These are phyloP conservation scores for Kappamyces sp. DNA, from an alignment of 192 early-diverging fungal species.

Conservation along the genomic window DNA sequence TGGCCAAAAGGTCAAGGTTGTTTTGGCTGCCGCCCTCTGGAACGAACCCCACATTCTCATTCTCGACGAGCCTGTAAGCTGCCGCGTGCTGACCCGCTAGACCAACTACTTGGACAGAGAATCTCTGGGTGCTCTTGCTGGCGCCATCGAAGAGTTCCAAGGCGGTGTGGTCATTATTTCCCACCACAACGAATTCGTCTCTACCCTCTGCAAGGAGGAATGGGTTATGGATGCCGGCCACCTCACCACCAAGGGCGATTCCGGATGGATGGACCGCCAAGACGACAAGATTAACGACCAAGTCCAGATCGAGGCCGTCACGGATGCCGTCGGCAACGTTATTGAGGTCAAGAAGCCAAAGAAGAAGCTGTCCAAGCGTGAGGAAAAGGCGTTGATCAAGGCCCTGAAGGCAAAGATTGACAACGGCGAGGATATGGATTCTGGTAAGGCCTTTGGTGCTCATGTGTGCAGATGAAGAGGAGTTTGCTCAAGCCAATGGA, in stretches of 20 bases:
- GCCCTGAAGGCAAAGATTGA: slow-evolving; percentile 24
- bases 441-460: too few relatives aligned
- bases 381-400: slow-evolving; percentile 24
- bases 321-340: slow-evolving; percentile 59
- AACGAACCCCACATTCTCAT: slow-evolving; percentile 86
- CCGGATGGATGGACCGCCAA: slow-evolving; percentile 26
- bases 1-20: slow-evolving; percentile 83
- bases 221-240: slow-evolving; percentile 31
- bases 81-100: slow-evolving; percentile 56
- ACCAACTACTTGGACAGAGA: slow-evolving; percentile 72
- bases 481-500: slow-evolving; percentile 24
- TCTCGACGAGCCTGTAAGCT: slow-evolving; percentile 78
- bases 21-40: slow-evolving; percentile 79
- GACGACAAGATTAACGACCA: slow-evolving; percentile 26
- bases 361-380: slow-evolving; percentile 34
- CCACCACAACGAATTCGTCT: slow-evolving; percentile 31
- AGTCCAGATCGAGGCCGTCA: slow-evolving; percentile 14
- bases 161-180: slow-evolving; percentile 34
- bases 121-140: slow-evolving; percentile 59
- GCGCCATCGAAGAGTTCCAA: slow-evolving; percentile 21
- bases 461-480: too few relatives aligned
- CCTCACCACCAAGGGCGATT: slow-evolving; percentile 25
- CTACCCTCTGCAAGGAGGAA: slow-evolving; percentile 24
- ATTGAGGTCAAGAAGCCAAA: slow-evolving; percentile 53
- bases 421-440: slow-evolving; percentile 22